Base-by-base conservation (phyloP, 2,329 filamentous ascomycete genomes). In the Rhytidhysteron rufulum region DNA sequence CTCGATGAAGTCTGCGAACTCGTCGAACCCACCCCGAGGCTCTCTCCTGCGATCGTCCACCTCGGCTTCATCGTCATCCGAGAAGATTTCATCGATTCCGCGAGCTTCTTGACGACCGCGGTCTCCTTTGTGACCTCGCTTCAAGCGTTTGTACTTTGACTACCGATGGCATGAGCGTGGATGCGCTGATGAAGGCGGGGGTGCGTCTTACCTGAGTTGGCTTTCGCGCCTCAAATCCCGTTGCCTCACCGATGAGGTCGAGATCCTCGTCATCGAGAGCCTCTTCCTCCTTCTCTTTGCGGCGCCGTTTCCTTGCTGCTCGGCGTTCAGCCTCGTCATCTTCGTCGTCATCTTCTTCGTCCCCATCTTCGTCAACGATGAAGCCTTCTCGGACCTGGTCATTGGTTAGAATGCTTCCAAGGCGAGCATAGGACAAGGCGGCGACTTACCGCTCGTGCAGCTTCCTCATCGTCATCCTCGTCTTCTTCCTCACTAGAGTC, bases 131-230 rank as follows among this genome's bases (percentile, higher is more conserved):
- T 91, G 88, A 40, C 93, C 91, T 50, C 88, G 87, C 74, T 97
- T 98, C 40, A 98, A 80, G 30, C 93, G 86, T 69, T 98, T 98
- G 75, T 94, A 95, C 63, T 95, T 94, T 52, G 85, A 84, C 84
- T 95, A n/a, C n/a, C n/a, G n/a, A n/a, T n/a, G n/a, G n/a, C n/a
- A n/a, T n/a, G 48, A 22, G 43, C 37, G 38, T 41, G 39, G 21
- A 36, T 42, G 34, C 44, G 42, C 15, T 36, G 32, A 25, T 15
- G 2, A 4, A 29, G 17, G 25, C 31, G n/a, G 38, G 15, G 17
- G 37, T 32, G 20, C 10, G 15, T 20, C 43, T 20, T 78, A 89
- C 86, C 78, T 91, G 82, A 48, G 82, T 69, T 34, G 82, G 73
- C 21, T 81, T 72, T 54, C 82, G 82, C 16, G 80, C 79, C 55